A percentile compares a stretch with the other conserved stretches of the same genome.
phyloP scores from a whole-genome alignment of 2,329 filamentous ascomycete genomes.

The Penicillium sp. region DNA sequence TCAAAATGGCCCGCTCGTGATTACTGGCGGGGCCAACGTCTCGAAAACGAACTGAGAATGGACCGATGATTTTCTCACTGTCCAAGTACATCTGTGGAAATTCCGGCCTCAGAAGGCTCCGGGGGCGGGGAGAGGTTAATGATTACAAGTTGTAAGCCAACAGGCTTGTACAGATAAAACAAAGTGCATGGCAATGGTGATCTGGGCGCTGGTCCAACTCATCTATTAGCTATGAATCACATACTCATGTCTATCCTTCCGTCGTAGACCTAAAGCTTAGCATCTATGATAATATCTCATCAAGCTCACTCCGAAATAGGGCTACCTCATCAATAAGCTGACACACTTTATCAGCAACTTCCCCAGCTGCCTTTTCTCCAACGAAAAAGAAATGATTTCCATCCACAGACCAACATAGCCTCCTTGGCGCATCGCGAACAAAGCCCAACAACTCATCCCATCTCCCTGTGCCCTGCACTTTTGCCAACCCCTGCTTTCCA shows the following conservation, averaged over 20 bases:
- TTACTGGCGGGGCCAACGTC: slow-evolving; percentile 34
- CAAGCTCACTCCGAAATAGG: neutral
- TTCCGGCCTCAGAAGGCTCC: neutral
- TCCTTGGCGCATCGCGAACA: neutral
- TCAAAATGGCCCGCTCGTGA: slow-evolving; percentile 39
- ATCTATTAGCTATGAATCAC: slow-evolving; percentile 12
- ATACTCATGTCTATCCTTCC: slow-evolving; percentile 1
- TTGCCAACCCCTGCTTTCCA: neutral
- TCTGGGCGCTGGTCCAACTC: slow-evolving; percentile 1
- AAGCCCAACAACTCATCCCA: neutral
- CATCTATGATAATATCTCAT: neutral
- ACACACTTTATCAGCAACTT: neutral
- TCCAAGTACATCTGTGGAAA: neutral
- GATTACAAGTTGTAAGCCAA: neutral
- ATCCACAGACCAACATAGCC: neutral
- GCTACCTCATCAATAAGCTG: neutral
- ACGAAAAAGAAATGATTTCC: neutral
- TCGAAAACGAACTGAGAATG: slow-evolving; percentile 28
- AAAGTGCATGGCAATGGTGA: slow-evolving; percentile 6
- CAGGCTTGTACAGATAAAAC: slow-evolving; percentile 10
- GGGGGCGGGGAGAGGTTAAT: neutral
- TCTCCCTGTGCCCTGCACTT: neutral
- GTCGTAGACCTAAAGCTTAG: slow-evolving; percentile 4
- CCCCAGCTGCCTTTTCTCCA: neutral
- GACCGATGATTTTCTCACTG: neutral